A percentile compares a stretch with the other conserved stretches of the same genome.
phyloP scores from a whole-genome alignment of 306 rosid genomes.

The Nissolia schottii region DNA sequence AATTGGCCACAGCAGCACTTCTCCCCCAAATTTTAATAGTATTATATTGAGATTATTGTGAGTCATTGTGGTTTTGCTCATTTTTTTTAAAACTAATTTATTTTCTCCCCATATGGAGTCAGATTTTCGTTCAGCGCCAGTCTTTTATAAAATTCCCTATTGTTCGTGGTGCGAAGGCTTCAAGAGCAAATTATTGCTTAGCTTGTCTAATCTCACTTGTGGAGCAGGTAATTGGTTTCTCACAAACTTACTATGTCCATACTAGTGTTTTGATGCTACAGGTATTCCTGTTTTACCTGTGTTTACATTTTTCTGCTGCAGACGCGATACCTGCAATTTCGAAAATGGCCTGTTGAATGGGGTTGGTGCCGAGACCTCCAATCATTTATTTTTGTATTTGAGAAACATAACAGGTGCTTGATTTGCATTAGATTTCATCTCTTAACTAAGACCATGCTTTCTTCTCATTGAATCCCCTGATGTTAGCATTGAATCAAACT shows the following conservation, averaged over 20 bases:
- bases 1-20: neutral
- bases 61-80: neutral
- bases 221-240: constrained; percentile 69
- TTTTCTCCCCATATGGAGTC: constrained; percentile 27
- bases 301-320: constrained; percentile 29
- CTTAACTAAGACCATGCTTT: constrained; percentile 6
- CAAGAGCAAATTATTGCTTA: constrained; percentile 74
- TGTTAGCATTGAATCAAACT: constrained; percentile 20
- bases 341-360: constrained; percentile 90
- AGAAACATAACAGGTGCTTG: constrained; percentile 80
- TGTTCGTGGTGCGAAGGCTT: constrained; percentile 42
- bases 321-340: constrained; percentile 68
- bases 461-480: constrained; percentile 10
- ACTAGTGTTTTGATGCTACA: neutral
- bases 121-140: constrained; percentile 58
- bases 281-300: neutral
- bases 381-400: constrained; percentile 82
- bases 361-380: constrained; percentile 98
- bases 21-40: neutral
- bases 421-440: constrained; percentile 19
- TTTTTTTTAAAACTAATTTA: constrained; percentile 18
- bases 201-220: constrained; percentile 82
- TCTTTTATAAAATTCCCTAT: constrained; percentile 52
- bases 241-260: neutral
- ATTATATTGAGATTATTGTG: neutral